Base-by-base conservation (phyloP, 2,329 filamentous ascomycete genomes). In the Fusarium musae region DNA sequence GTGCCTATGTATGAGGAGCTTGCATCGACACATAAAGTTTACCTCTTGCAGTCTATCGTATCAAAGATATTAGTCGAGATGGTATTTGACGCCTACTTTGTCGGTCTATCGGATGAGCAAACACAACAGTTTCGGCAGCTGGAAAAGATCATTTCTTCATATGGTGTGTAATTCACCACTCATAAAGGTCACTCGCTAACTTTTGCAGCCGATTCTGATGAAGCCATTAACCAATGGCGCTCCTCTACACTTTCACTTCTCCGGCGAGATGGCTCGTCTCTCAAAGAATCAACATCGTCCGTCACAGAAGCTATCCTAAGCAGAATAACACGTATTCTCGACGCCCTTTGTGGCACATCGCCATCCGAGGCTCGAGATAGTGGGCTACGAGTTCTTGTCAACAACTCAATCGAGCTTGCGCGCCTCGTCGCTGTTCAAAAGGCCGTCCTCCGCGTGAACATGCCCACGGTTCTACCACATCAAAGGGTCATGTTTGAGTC, bases 151-250 rank as follows among this genome's bases (percentile, higher is more conserved):
- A 40, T 78, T 12, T 73, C 70, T 54, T 78, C 75, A 21, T 77
- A 72, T 40, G 74, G 80, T 81, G 61, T 43, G 73, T 70, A 28
- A 12, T 39, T 39, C 23, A 4, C 5, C 23, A 15, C 13, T 46
- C n/a, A 47, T 4, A 16, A 46, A 6, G 11, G 30, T 23, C 26
- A 42, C 23, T 50, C 40, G 15, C 61, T 70, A 59, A 60, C 37
- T 12, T n/a, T 65, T 44, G 13, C 63, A 80, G 78, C 79, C 82
- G 84, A 83, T 54, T 84, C 87, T 9, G 82, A 84, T 50, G 86
- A 89, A 69, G 83, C 86, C 36, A 85, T 91, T 69, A 92, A 92
- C 78, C 88, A 90, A 77, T 93, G 91, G 91, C 89, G 91, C 43
- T 89, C 90, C 10, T 84, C 86, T n/a, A 93, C 91, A 4, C 84